These are phyloP conservation scores for grape (Vitis vinifera) DNA, from an alignment of 164 flowering plant genomes.

Conservation along the genomic window DNA sequence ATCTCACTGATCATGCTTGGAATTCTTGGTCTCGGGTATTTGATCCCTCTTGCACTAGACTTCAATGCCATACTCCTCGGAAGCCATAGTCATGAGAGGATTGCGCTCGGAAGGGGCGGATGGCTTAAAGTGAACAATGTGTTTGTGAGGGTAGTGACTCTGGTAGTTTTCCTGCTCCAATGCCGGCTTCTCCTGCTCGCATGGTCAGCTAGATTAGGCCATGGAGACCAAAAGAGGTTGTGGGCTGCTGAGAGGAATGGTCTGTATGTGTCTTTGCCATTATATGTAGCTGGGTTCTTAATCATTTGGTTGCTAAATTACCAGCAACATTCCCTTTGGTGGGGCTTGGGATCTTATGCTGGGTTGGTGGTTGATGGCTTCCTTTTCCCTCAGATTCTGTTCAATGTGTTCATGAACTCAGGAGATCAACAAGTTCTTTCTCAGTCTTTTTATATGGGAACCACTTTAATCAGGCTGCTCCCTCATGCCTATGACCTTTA, in stretches of 20 bases:
- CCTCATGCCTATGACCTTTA: constrained; percentile 77
- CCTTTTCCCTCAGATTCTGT: constrained; percentile 64
- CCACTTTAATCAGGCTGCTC: constrained; percentile 45
- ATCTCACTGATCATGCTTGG: constrained; percentile 60
- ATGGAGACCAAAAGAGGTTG: constrained; percentile 22
- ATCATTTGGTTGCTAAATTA: constrained; percentile 33
- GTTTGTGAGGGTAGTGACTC: constrained; percentile 13
- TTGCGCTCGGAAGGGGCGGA: constrained; percentile 31
- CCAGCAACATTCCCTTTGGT: constrained; percentile 32
- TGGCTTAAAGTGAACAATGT: constrained; percentile 21
- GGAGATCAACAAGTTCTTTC: constrained; percentile 39
- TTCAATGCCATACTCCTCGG: constrained; percentile 52
- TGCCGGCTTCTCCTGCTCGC: constrained; percentile 59
- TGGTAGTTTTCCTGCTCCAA: constrained; percentile 49
- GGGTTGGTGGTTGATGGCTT: constrained; percentile 69
- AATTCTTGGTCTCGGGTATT: constrained; percentile 56
- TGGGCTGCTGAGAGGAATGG: constrained; percentile 51
- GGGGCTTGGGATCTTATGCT: constrained; percentile 48
- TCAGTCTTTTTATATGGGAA: constrained; percentile 52
- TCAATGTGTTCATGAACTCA: constrained; percentile 47
- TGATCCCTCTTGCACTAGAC: constrained; percentile 61
- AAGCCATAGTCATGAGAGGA: constrained; percentile 16
- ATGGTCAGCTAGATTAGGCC: constrained; percentile 41
- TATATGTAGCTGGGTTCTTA: constrained; percentile 42
- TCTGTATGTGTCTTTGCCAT: constrained; percentile 28